Evolutionary conservation across 2,329 filamentous ascomycete genomes (phyloP).

Genomic region (Thielaviopsis populi): DNA sequence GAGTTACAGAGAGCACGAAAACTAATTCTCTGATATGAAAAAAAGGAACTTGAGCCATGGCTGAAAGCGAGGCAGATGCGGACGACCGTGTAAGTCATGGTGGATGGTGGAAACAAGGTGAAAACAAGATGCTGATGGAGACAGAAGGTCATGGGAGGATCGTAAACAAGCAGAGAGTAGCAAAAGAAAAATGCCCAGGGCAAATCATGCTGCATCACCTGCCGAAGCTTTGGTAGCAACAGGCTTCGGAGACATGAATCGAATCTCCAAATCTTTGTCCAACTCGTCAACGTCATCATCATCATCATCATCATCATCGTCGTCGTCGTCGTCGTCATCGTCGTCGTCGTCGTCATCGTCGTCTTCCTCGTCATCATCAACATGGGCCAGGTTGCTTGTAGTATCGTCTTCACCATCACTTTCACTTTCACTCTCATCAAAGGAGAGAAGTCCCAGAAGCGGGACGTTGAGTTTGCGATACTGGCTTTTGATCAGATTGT

Average conservation of each 20-base stretch:
- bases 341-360: constrained; percentile 21
- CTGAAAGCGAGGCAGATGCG: not conserved
- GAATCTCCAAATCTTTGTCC: constrained; percentile 18
- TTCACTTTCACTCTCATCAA: constrained; percentile 32
- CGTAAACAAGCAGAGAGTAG: not conserved
- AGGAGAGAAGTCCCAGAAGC: constrained; percentile 30
- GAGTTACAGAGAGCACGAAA: not conserved
- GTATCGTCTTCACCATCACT: constrained; percentile 23
- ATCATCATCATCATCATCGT: constrained; percentile 21
- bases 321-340: constrained; percentile 21
- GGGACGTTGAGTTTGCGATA: constrained; percentile 32
- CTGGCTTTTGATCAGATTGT: constrained; percentile 34
- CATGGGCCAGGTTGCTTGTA: constrained; percentile 18
- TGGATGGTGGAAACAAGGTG: not conserved
- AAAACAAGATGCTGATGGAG: not conserved
- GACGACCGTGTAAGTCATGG: not conserved
- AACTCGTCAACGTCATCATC: constrained; percentile 19
- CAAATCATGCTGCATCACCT: not conserved
- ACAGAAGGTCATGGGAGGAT: constrained; percentile 2
- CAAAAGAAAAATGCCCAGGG: not conserved
- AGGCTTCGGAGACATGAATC: not conserved
- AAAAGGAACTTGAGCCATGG: not conserved
- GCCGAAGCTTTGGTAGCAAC: not conserved
- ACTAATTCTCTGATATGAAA: not conserved
- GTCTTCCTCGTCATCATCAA: constrained; percentile 19